phyloP scores from a whole-genome alignment of 371 early-diverging fungal species.

The Batrachochytrium dendrobatidis region DNA sequence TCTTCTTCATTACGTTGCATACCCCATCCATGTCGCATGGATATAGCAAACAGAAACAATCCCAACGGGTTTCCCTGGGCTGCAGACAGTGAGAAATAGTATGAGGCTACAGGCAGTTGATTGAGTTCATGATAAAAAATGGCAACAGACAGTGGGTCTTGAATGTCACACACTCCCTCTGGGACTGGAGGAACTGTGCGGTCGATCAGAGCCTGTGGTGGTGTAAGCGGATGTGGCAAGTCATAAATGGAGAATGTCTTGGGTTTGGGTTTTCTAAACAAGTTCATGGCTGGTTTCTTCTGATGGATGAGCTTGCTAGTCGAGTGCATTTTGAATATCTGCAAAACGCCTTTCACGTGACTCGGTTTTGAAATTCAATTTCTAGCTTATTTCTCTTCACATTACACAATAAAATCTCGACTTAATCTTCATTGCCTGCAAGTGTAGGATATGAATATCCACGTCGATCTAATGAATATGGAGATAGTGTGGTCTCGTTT shows the following conservation, averaged over 20 bases:
- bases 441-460: too few relatives aligned
- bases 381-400: too few relatives aligned
- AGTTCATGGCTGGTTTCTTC: too few relatives aligned
- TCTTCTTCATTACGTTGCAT: constrained; percentile 13
- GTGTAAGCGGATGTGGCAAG: background rate
- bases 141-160: constrained; percentile 28
- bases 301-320: too few relatives aligned
- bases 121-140: constrained; percentile 61
- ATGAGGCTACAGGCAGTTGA: constrained; percentile 71
- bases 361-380: too few relatives aligned
- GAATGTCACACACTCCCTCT: constrained; percentile 16
- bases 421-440: too few relatives aligned
- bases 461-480: too few relatives aligned
- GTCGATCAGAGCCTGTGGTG: background rate
- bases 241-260: background rate
- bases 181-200: constrained; percentile 21
- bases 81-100: constrained; percentile 74
- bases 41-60: constrained; percentile 79
- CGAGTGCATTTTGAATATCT: too few relatives aligned
- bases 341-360: too few relatives aligned
- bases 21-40: constrained; percentile 86
- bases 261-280: background rate
- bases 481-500: too few relatives aligned
- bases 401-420: too few relatives aligned
- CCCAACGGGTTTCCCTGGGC: constrained; percentile 66